These are phyloP conservation scores for Puccinia polysora DNA, from an alignment of 1,284 basidiomycete species.

Conservation along the genomic window DNA sequence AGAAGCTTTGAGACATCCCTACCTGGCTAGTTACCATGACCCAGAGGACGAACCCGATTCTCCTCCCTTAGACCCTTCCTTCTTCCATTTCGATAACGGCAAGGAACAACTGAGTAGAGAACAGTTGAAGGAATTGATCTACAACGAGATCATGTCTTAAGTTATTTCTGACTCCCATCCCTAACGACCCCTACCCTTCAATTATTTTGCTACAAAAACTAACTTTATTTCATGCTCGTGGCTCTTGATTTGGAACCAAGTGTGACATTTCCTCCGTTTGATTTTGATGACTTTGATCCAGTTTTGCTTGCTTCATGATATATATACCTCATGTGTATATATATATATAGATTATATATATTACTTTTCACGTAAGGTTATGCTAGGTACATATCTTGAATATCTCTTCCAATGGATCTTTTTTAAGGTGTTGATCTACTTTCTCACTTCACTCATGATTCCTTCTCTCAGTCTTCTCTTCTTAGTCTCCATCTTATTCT, in stretches of 20 bases:
- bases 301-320: neutral
- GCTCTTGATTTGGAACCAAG: neutral
- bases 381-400: constrained; percentile 6
- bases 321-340: too few relatives aligned
- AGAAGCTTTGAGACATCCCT: constrained; percentile 48
- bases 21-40: constrained; percentile 49
- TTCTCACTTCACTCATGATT: too few relatives aligned
- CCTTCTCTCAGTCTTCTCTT: neutral
- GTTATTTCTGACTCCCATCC: neutral
- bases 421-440: neutral
- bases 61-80: constrained; percentile 71
- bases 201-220: neutral
- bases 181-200: neutral
- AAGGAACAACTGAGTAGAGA: constrained; percentile 57
- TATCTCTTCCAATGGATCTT: neutral
- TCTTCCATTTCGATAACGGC: constrained; percentile 76
- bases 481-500: neutral
- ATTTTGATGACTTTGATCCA: neutral
- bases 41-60: constrained; percentile 57
- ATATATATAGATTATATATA: too few relatives aligned
- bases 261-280: neutral
- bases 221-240: neutral
- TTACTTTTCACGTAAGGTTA: neutral
- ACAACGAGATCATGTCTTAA: constrained; percentile 34
- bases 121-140: constrained; percentile 53